Percentiles rank a stretch among this genome's conserved stretches.
Evolutionary conservation across 2,329 filamentous ascomycete genomes (phyloP).

Genomic region (Cephalotrichum gorgonifer): DNA sequence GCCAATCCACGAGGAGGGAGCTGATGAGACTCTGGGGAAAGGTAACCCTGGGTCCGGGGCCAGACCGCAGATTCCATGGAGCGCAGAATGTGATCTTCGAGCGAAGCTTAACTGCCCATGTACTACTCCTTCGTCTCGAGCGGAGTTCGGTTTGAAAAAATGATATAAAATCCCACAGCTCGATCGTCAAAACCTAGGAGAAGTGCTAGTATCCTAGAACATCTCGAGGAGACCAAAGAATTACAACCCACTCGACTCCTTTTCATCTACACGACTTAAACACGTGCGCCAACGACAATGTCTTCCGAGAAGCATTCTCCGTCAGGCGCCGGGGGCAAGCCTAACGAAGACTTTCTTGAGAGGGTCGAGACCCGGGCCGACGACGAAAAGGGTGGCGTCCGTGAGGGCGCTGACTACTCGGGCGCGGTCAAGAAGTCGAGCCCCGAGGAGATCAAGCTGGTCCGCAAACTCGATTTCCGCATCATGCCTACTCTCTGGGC

Average conservation of each 20-base stretch:
- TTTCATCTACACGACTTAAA: too few relatives aligned
- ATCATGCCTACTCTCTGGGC: slow-evolving; percentile 23
- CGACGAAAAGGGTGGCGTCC: slow-evolving; percentile 13
- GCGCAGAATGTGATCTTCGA: not conserved
- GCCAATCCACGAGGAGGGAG: not conserved
- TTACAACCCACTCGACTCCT: not conserved
- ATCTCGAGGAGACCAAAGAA: not conserved
- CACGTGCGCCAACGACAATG: not conserved
- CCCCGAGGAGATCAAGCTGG: slow-evolving; percentile 20
- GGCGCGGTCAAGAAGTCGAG: slow-evolving; percentile 22
- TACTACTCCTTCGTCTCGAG: not conserved
- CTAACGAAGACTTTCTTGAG: slow-evolving; percentile 14
- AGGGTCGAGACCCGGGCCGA: slow-evolving; percentile 8
- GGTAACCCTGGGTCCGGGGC: not conserved
- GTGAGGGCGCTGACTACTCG: slow-evolving; percentile 18
- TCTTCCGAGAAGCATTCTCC: not conserved
- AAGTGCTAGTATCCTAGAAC: too few relatives aligned
- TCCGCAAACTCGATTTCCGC: slow-evolving; percentile 20
- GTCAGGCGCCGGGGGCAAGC: slow-evolving; percentile 7
- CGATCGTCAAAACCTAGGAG: not conserved
- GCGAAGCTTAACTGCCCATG: not conserved
- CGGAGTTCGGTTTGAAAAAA: not conserved
- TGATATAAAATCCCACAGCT: not conserved
- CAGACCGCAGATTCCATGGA: not conserved
- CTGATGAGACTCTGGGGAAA: not conserved